phyloP scores from a whole-genome alignment of 148 eudicot species.

The Diospyros lotus region DNA sequence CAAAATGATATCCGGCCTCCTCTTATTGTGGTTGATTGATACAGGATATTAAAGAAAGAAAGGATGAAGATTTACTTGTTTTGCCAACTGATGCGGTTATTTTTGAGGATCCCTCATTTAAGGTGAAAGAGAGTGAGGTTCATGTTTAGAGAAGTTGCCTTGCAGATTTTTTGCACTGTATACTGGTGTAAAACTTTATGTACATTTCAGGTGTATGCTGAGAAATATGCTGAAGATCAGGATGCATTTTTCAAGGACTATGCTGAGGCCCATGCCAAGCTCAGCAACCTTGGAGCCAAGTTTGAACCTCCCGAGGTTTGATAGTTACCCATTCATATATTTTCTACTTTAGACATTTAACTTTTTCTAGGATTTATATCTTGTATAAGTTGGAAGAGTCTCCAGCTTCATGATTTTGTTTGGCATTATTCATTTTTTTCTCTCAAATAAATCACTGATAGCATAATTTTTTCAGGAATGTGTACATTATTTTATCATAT shows the following conservation, averaged over 20 bases:
- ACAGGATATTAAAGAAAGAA: slow-evolving; percentile 83
- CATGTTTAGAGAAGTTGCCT: neutral
- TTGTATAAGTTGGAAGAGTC: neutral
- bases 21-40: slow-evolving; percentile 16
- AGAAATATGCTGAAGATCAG: slow-evolving; percentile 84
- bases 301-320: slow-evolving; percentile 92
- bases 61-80: slow-evolving; percentile 87
- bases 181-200: slow-evolving; percentile 3
- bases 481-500: neutral
- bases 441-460: neutral
- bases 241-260: slow-evolving; percentile 88
- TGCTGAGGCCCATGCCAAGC: slow-evolving; percentile 97
- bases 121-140: slow-evolving; percentile 45
- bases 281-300: slow-evolving; percentile 93
- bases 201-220: slow-evolving; percentile 70
- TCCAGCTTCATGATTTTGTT: neutral
- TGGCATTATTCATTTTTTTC: neutral
- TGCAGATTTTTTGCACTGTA: neutral
- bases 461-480: neutral
- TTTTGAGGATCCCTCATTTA: slow-evolving; percentile 91
- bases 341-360: slow-evolving; percentile 2
- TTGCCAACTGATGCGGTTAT: slow-evolving; percentile 97
- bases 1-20: neutral
- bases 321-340: neutral
- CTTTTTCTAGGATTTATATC: neutral